Conservation (phyloP, 192 early-diverging fungal species). For the Backusella macrospora region DNA sequence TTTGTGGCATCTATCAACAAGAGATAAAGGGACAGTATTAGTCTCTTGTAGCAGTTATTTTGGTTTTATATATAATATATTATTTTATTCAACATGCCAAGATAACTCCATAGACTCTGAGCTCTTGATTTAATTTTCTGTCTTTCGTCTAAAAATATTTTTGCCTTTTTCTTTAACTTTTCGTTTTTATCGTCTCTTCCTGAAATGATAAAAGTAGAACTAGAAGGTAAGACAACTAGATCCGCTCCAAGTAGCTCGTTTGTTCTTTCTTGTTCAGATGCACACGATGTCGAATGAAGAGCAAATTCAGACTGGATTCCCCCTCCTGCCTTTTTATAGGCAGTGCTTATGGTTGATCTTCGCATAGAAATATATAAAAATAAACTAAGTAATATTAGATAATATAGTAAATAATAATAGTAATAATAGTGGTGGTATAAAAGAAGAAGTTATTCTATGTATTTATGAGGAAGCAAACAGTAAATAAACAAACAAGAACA, state of each 20-base stretch:
- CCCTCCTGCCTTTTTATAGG: constrained; percentile 7
- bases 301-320: constrained; percentile 9
- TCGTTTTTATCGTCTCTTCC: constrained; percentile 60
- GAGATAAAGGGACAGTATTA: not conserved
- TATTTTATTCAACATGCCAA: constrained; percentile 53
- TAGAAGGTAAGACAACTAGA: constrained; percentile 18
- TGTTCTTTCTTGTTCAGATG: constrained; percentile 1
- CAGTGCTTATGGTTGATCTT: not conserved
- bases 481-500: constrained; percentile 7
- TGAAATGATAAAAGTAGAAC: constrained; percentile 24
- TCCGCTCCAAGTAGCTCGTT: constrained; percentile 8
- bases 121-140: constrained; percentile 73
- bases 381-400: not conserved
- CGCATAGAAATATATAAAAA: constrained; percentile 8
- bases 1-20: constrained; percentile 60
- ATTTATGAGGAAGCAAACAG: constrained; percentile 4
- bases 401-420: not conserved
- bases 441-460: not conserved
- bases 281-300: not conserved
- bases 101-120: constrained; percentile 64
- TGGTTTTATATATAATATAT: not conserved
- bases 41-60: not conserved
- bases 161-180: constrained; percentile 73
- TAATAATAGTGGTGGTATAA: not conserved
- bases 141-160: constrained; percentile 78